Conservation (phyloP, 805 yeast genomes). For the Candida maltosa region DNA sequence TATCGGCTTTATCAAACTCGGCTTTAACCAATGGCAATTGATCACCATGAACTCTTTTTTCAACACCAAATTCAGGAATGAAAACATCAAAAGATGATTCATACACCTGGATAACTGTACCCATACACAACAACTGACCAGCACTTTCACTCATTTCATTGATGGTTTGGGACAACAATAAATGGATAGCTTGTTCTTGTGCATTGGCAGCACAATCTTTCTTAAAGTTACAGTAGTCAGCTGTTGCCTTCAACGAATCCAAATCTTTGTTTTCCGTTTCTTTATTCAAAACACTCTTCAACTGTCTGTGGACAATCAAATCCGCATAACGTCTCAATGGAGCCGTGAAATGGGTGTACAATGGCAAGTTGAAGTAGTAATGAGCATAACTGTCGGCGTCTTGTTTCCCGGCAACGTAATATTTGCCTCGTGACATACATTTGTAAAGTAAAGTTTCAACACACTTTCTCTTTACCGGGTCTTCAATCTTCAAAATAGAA, state of each 20-base stretch:
- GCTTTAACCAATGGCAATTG: conserved; percentile 91
- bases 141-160: conserved; percentile 67
- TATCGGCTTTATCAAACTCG: conserved; percentile 71
- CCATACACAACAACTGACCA: conserved; percentile 82
- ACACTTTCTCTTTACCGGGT: conserved; percentile 62
- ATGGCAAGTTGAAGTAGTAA: conserved; percentile 76
- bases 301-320: conserved; percentile 86
- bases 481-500: conserved; percentile 63
- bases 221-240: conserved; percentile 93
- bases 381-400: conserved; percentile 78
- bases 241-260: conserved; percentile 72
- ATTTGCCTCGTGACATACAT: conserved; percentile 81
- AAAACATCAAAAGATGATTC: conserved; percentile 94
- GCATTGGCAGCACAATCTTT: conserved; percentile 92
- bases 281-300: conserved; percentile 58
- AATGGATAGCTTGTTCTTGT: conserved; percentile 91
- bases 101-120: conserved; percentile 86
- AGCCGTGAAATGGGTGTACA: conserved; percentile 90
- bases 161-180: conserved; percentile 78
- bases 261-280: conserved; percentile 44
- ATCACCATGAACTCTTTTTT: conserved; percentile 95
- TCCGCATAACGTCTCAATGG: conserved; percentile 93
- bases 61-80: conserved; percentile 90
- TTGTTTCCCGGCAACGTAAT: conserved; percentile 82
- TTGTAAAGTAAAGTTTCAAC: conserved; percentile 78